phyloP scores from a whole-genome alignment of 805 yeast genomes.

The Priceomyces castillae region DNA sequence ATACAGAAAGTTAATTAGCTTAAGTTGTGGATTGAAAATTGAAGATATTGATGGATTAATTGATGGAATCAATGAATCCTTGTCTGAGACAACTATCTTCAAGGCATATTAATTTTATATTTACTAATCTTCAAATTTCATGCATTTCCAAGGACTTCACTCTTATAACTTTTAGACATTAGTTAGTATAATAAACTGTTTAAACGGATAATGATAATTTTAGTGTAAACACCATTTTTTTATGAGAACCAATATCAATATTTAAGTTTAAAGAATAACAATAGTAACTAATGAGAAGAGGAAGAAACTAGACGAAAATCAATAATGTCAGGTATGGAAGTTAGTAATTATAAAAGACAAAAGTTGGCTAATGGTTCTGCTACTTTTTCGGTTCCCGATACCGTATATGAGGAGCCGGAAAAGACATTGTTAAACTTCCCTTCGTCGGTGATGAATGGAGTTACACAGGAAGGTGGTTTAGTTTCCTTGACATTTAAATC shows the following conservation, averaged over 20 bases:
- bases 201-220: not conserved
- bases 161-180: not conserved
- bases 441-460: constrained; percentile 39
- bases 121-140: not conserved
- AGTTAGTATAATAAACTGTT: not conserved
- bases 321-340: constrained; percentile 1
- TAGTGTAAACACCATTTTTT: not conserved
- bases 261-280: not conserved
- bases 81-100: constrained; percentile 19
- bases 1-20: constrained; percentile 72
- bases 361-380: constrained; percentile 6
- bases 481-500: constrained; percentile 41
- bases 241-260: not conserved
- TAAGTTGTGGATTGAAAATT: constrained; percentile 71
- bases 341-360: constrained; percentile 8
- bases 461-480: constrained; percentile 41
- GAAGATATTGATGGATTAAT: constrained; percentile 80
- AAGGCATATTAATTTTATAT: constrained; percentile 2
- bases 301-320: not conserved
- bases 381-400: constrained; percentile 9
- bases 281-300: not conserved
- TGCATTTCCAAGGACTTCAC: not conserved
- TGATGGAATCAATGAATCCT: constrained; percentile 64
- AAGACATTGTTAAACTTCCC: constrained; percentile 20
- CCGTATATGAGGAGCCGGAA: constrained; percentile 15